Evolutionary conservation across 306 rosid genomes (phyloP).

Genomic region (Quercus suber): DNA sequence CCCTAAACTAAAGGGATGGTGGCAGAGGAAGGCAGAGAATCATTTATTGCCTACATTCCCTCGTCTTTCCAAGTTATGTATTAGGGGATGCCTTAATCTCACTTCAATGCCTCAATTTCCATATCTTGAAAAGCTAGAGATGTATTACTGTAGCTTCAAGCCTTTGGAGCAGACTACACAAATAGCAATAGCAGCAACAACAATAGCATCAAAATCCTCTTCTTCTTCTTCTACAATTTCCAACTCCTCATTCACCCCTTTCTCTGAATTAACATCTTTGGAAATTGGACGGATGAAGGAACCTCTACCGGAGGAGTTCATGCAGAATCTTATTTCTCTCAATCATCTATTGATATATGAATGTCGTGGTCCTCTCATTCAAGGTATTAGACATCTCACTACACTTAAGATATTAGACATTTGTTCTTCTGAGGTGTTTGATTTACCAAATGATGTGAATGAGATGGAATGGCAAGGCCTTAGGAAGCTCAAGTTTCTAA

Average conservation of each 20-base stretch:
- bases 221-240: background rate
- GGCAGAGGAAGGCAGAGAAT: background rate
- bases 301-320: too few species aligned
- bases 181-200: background rate
- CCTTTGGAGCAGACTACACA: background rate
- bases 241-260: background rate
- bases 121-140: background rate
- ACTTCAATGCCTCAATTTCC: conserved; percentile 20
- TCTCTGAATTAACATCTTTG: background rate
- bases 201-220: background rate
- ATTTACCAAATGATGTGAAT: too few species aligned
- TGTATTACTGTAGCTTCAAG: background rate
- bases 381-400: too few species aligned
- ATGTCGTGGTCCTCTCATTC: too few species aligned
- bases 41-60: background rate
- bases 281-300: too few species aligned
- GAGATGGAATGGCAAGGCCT: too few species aligned
- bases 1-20: conserved; percentile 24
- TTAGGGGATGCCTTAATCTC: conserved; percentile 5
- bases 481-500: too few species aligned
- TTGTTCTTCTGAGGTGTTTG: too few species aligned
- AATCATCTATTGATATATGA: too few species aligned
- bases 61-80: background rate
- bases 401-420: too few species aligned
- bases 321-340: too few species aligned